phyloP scores from a whole-genome alignment of 805 yeast genomes.

The Saccharomyces jurei region DNA sequence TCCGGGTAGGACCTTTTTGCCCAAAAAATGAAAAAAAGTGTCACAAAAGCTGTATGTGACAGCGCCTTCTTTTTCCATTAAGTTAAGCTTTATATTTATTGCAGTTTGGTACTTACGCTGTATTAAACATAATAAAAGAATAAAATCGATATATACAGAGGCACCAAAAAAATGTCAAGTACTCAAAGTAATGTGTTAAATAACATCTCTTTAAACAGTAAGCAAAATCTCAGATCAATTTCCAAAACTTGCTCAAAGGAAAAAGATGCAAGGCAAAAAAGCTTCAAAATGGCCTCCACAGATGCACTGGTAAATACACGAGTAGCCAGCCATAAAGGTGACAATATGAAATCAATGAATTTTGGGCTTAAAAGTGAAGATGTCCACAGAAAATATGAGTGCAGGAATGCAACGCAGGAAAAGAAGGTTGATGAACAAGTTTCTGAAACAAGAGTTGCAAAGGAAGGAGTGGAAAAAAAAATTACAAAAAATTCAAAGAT shows the following conservation, averaged over 20 bases:
- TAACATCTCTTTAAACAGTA: neutral
- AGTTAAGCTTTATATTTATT: neutral
- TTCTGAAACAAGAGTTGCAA: neutral
- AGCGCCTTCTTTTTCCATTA: neutral
- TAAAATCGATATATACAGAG: neutral
- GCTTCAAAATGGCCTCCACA: neutral
- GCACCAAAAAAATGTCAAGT: neutral
- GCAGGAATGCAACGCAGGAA: neutral
- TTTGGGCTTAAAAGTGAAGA: neutral
- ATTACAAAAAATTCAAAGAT: neutral
- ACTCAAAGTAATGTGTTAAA: neutral
- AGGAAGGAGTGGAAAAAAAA: neutral
- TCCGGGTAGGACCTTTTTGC: slow-evolving; percentile 66
- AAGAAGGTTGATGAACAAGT: neutral
- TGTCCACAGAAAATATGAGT: neutral
- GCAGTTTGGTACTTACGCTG: neutral
- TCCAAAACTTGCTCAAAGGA: neutral
- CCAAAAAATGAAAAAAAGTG: neutral
- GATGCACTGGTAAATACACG: neutral
- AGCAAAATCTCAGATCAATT: neutral
- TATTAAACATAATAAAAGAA: neutral
- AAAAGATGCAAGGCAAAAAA: neutral
- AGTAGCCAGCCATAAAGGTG: neutral
- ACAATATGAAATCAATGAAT: neutral
- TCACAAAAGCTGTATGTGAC: neutral